phyloP scores from a whole-genome alignment of 2,329 filamentous ascomycete species.

The Bimuria novae-zelandiae region DNA sequence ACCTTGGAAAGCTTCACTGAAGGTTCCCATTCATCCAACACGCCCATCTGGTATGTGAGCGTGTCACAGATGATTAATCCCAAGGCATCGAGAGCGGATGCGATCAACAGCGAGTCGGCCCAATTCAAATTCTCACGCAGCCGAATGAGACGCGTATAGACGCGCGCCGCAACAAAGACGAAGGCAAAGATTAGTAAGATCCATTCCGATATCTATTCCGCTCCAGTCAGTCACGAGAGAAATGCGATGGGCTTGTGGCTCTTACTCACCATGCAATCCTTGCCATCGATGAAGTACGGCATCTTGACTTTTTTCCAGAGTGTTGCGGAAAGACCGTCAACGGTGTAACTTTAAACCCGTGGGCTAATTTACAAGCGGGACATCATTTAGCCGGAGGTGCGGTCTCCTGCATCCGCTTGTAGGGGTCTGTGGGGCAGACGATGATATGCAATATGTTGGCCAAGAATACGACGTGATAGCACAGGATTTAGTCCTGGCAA shows the following conservation, averaged over 20 bases:
- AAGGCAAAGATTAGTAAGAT: slow-evolving; percentile 24
- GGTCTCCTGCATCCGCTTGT: too few relatives aligned
- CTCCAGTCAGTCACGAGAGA: background rate
- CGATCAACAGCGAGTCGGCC: slow-evolving; percentile 23
- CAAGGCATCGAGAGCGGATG: slow-evolving; percentile 18
- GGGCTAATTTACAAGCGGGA: too few relatives aligned
- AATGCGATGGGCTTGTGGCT: background rate
- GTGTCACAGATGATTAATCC: slow-evolving; percentile 26
- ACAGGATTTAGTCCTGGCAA: too few relatives aligned
- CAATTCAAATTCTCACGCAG: slow-evolving; percentile 21
- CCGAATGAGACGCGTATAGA: slow-evolving; percentile 20
- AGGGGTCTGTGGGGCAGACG: too few relatives aligned
- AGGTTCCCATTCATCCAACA: slow-evolving; percentile 24
- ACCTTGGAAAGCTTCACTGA: slow-evolving; percentile 27
- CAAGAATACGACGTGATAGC: too few relatives aligned
- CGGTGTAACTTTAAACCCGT: background rate
- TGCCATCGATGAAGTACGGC: slow-evolving; percentile 2
- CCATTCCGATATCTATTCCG: slow-evolving; percentile 25
- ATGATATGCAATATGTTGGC: too few relatives aligned
- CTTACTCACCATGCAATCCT: slow-evolving; percentile 1
- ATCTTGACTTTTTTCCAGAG: background rate
- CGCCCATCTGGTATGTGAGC: slow-evolving; percentile 23
- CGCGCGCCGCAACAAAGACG: slow-evolving; percentile 22
- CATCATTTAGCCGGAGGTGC: background rate
- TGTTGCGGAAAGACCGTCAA: background rate